These are phyloP conservation scores for Stagonosporopsis vannaccii DNA, from an alignment of 2,329 filamentous ascomycete genomes.

Conservation along the genomic window DNA sequence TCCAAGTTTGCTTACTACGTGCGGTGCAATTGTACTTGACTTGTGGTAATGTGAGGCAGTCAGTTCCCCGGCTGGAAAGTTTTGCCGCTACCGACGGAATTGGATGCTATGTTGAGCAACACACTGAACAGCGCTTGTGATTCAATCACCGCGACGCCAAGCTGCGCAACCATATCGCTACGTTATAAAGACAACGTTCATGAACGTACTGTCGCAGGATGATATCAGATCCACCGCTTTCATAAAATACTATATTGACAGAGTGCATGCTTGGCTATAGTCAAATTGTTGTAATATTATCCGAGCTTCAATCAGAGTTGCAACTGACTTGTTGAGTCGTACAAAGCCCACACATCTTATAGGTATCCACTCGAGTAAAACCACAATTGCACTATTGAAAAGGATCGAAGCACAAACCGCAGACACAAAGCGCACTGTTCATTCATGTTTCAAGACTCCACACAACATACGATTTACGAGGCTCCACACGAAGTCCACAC, in stretches of 20 bases:
- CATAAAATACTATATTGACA: background rate
- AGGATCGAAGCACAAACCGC: slow-evolving; percentile 6
- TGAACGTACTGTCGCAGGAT: background rate
- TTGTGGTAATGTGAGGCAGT: background rate
- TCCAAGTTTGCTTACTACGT: slow-evolving; percentile 7
- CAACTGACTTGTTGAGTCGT: slow-evolving; percentile 3
- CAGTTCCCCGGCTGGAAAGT: slow-evolving; percentile 1
- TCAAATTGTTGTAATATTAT: background rate
- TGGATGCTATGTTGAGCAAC: background rate
- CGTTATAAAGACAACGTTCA: background rate
- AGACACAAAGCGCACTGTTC: background rate
- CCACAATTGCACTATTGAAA: slow-evolving; percentile 3
- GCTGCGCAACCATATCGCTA: background rate
- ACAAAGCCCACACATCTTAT: background rate
- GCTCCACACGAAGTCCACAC: slow-evolving; percentile 4
- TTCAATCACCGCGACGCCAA: background rate
- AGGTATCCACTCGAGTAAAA: background rate
- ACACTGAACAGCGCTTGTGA: background rate
- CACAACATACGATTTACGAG: background rate
- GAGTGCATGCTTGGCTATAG: background rate
- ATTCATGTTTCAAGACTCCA: slow-evolving; percentile 7
- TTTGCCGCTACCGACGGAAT: slow-evolving; percentile 4
- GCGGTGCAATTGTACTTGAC: slow-evolving; percentile 2
- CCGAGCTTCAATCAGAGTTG: background rate
- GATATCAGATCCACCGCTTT: background rate